Evolutionary conservation across 2,329 filamentous ascomycete species (phyloP).

Genomic region (Gyromitra esculenta): DNA sequence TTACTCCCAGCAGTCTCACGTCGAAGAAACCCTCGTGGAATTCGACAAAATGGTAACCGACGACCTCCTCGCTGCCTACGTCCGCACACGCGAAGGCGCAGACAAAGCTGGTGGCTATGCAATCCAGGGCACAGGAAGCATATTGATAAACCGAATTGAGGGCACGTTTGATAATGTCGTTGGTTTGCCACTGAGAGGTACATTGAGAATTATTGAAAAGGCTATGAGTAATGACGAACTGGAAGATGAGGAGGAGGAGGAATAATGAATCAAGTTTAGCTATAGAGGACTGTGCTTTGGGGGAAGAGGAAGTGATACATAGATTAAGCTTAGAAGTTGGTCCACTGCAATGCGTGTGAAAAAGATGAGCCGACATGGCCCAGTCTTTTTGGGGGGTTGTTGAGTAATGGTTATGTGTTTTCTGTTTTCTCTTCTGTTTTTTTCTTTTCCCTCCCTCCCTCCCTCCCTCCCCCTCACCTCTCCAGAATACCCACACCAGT

Average conservation of each 20-base stretch:
- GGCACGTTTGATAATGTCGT: constrained; percentile 94
- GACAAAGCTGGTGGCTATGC: constrained; percentile 98
- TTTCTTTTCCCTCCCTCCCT: neutral
- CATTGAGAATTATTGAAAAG: constrained; percentile 84
- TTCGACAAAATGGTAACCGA: constrained; percentile 81
- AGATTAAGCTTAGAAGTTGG: constrained; percentile 1
- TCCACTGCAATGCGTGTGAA: neutral
- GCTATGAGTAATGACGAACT: constrained; percentile 80
- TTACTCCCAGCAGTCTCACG: constrained; percentile 80
- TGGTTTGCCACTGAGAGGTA: constrained; percentile 82
- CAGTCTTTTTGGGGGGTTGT: neutral
- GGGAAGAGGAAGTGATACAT: neutral
- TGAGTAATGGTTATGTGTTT: constrained; percentile 4
- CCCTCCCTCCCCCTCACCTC: too few species aligned
- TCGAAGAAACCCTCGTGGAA: constrained; percentile 90
- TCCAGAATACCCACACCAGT: neutral
- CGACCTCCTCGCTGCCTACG: constrained; percentile 78
- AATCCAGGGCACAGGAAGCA: constrained; percentile 85
- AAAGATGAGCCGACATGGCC: neutral
- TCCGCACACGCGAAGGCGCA: constrained; percentile 82
- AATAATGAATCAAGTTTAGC: constrained; percentile 8
- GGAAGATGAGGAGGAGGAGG: constrained; percentile 66
- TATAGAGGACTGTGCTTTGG: neutral
- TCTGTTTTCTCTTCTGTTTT: constrained; percentile 4
- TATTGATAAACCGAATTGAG: constrained; percentile 88